Evolutionary conservation across 1,284 basidiomycete species (phyloP).

Genomic region (Paramarasmius palmivorus): DNA sequence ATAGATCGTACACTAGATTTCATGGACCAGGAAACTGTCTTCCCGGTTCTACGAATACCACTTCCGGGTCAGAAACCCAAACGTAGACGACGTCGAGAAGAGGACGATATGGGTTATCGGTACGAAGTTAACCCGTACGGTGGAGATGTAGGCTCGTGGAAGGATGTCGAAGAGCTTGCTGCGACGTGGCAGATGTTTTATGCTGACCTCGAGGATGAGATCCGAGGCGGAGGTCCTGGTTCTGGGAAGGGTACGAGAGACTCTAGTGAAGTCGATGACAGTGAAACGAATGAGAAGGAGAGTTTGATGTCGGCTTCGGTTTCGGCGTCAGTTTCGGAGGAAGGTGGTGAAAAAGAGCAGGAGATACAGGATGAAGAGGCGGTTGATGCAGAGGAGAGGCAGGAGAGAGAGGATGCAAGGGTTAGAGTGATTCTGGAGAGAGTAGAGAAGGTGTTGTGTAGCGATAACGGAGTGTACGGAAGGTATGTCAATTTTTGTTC

Average conservation of each 20-base stretch:
- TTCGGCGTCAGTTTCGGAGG: constrained; percentile 3
- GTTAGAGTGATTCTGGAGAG: constrained; percentile 28
- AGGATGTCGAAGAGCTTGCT: constrained; percentile 13
- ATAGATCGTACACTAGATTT: constrained; percentile 1
- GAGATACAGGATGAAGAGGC: constrained; percentile 11
- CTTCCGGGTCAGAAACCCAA: neutral
- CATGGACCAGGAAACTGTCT: constrained; percentile 11
- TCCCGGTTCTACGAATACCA: constrained; percentile 6
- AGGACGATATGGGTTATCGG: neutral
- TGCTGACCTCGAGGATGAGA: constrained; percentile 13
- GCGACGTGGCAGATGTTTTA: constrained; percentile 11
- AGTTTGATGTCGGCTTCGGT: neutral
- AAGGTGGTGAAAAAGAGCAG: constrained; percentile 28
- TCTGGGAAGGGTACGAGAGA: constrained; percentile 14
- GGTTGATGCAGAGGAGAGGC: constrained; percentile 25
- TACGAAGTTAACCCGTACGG: neutral
- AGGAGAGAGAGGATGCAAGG: constrained; percentile 29
- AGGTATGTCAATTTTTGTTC: constrained; percentile 2
- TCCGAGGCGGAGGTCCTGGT: constrained; percentile 1
- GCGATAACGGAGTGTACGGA: constrained; percentile 9
- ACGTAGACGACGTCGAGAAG: neutral
- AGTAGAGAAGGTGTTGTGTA: constrained; percentile 38
- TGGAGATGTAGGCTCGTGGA: constrained; percentile 1
- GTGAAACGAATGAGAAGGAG: constrained; percentile 31
- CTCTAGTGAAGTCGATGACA: constrained; percentile 17